Evolutionary conservation across 257 asterid genomes (phyloP).

Genomic region (Haberlea rhodopensis): DNA sequence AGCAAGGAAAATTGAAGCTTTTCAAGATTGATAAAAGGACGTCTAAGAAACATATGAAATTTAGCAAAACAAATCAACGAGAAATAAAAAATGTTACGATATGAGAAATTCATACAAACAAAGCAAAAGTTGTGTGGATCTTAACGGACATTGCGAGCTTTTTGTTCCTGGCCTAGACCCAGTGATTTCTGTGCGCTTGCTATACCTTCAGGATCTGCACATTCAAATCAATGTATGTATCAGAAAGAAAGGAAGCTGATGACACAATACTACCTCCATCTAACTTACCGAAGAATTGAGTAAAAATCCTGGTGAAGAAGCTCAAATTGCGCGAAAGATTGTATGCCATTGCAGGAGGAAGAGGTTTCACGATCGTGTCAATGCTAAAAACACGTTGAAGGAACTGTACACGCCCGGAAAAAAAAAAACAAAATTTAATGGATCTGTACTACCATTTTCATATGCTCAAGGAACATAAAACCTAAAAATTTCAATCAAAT

Average conservation of each 20-base stretch:
- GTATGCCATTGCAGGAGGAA: slow-evolving; percentile 86
- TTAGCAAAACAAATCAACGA: too few species aligned
- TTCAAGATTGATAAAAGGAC: too few species aligned
- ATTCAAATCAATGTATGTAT: not conserved
- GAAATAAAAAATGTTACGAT: too few species aligned
- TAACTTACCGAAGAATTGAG: slow-evolving; percentile 90
- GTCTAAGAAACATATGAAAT: too few species aligned
- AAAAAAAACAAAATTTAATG: too few species aligned
- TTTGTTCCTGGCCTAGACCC: slow-evolving; percentile 89
- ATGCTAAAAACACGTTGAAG: slow-evolving; percentile 85
- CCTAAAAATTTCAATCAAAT: not conserved
- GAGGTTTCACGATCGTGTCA: slow-evolving; percentile 89
- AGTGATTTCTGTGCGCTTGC: slow-evolving; percentile 91
- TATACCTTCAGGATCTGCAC: slow-evolving; percentile 89
- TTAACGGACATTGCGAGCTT: slow-evolving; percentile 76
- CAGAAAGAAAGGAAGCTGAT: too few species aligned
- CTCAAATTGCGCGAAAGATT: slow-evolving; percentile 77
- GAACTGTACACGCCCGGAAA: too few species aligned
- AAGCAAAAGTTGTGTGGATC: not conserved
- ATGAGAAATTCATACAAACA: not conserved
- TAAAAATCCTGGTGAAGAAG: slow-evolving; percentile 93
- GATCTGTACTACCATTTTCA: too few species aligned
- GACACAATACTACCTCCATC: too few species aligned
- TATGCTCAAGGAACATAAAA: too few species aligned
- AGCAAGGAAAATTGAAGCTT: too few species aligned